Percentiles rank a stretch among this genome's conserved stretches.
Evolutionary conservation across 1,284 basidiomycete species (phyloP).

Genomic region (Trametes versicolor): DNA sequence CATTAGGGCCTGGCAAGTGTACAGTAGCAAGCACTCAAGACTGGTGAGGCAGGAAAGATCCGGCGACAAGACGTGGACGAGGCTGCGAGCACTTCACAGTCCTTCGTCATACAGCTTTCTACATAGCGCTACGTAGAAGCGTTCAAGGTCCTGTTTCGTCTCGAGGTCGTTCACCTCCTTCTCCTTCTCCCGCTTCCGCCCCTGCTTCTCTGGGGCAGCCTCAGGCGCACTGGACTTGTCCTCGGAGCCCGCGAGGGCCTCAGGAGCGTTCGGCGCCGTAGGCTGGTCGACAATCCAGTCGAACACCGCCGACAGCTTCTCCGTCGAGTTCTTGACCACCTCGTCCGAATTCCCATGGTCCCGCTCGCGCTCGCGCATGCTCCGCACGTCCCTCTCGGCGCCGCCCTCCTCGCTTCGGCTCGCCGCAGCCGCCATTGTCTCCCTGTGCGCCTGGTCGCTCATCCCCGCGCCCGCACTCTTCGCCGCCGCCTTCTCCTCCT

Average conservation of each 20-base stretch:
- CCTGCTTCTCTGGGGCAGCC: not conserved
- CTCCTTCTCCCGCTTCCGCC: constrained; percentile 28
- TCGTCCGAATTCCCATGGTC: constrained; percentile 59
- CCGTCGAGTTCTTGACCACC: constrained; percentile 71
- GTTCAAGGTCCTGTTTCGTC: constrained; percentile 73
- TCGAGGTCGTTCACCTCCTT: constrained; percentile 55
- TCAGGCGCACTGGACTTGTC: not conserved
- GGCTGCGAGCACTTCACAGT: constrained; percentile 50
- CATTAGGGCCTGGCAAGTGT: not conserved
- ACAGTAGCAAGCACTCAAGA: not conserved
- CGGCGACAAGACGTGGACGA: not conserved
- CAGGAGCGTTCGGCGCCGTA: constrained; percentile 47
- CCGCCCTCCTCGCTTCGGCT: constrained; percentile 21
- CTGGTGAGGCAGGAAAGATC: not conserved
- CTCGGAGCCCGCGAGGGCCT: constrained; percentile 22
- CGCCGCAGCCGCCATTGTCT: constrained; percentile 16
- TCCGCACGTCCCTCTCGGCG: constrained; percentile 24
- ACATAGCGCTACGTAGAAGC: constrained; percentile 80
- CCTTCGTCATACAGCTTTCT: constrained; percentile 86
- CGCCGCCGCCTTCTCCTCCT: constrained; percentile 54
- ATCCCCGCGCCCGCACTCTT: constrained; percentile 38
- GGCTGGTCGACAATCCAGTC: constrained; percentile 83
- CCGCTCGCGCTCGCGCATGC: constrained; percentile 43
- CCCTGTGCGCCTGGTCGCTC: constrained; percentile 36
- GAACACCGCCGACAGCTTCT: constrained; percentile 74